Percentiles rank a stretch among this genome's conserved stretches.
These are phyloP conservation scores for Microbotryum intermedium DNA, from an alignment of 1,284 basidiomycete genomes.

Conservation along the genomic window DNA sequence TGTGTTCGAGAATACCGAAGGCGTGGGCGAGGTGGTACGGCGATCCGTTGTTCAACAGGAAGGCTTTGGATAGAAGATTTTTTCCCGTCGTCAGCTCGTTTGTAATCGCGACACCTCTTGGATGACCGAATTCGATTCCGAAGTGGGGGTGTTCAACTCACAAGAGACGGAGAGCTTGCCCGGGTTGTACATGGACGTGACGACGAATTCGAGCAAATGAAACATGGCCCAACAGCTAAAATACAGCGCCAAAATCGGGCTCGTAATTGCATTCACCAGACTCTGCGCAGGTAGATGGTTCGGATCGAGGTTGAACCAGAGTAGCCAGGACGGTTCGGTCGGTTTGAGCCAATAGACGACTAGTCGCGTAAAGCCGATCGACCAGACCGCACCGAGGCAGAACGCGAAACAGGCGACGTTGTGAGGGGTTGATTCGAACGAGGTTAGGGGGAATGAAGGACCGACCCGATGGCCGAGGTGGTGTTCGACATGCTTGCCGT, in stretches of 20 bases:
- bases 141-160: conserved; percentile 45
- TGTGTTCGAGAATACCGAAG: conserved; percentile 69
- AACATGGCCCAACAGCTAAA: conserved; percentile 70
- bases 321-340: background rate
- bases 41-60: conserved; percentile 81
- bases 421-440: conserved; percentile 33
- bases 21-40: conserved; percentile 80
- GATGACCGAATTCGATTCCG: background rate
- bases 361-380: conserved; percentile 18
- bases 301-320: conserved; percentile 4
- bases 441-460: conserved; percentile 24
- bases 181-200: conserved; percentile 90
- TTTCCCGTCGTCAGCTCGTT: background rate
- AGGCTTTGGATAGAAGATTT: conserved; percentile 55
- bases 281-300: background rate
- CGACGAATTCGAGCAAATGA: conserved; percentile 89
- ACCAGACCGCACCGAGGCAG: conserved; percentile 29
- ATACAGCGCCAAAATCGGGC: conserved; percentile 72
- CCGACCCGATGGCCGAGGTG: background rate
- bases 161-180: conserved; percentile 88
- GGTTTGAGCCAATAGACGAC: background rate
- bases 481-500: background rate
- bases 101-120: no score
- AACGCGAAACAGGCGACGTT: conserved; percentile 33
- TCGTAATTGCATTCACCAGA: conserved; percentile 37